Evolutionary conservation across 208 protist species (phyloP).

Genomic region (Leishmania lainsoni): DNA sequence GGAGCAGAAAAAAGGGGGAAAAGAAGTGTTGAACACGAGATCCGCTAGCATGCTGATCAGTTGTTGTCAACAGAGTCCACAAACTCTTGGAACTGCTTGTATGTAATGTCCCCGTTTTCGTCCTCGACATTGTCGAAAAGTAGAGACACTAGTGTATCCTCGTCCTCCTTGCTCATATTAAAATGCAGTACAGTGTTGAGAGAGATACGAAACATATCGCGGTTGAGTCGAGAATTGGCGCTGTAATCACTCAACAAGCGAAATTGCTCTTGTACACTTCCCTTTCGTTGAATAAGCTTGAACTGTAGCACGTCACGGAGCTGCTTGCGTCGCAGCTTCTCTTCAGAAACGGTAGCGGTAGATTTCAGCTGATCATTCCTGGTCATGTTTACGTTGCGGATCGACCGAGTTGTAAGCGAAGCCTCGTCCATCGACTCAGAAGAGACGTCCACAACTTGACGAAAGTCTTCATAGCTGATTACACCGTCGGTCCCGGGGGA

Average conservation of each 20-base stretch:
- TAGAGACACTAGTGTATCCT: constrained; percentile 80
- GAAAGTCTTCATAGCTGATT: constrained; percentile 83
- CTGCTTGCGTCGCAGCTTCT: constrained; percentile 46
- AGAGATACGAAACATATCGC: constrained; percentile 68
- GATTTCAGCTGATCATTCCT: constrained; percentile 50
- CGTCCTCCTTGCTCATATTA: constrained; percentile 72
- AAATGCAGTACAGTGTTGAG: constrained; percentile 86
- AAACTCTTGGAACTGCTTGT: constrained; percentile 90
- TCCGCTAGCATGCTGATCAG: not conserved
- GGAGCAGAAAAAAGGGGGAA: not conserved
- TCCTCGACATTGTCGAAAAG: constrained; percentile 87
- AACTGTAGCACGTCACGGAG: constrained; percentile 69
- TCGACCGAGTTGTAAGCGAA: constrained; percentile 54
- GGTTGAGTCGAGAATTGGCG: constrained; percentile 68
- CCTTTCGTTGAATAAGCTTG: constrained; percentile 83
- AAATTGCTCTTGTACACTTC: constrained; percentile 82
- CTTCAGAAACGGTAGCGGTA: constrained; percentile 37
- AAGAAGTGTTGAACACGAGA: not conserved
- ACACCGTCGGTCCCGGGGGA: constrained; percentile 62
- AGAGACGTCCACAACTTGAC: constrained; percentile 63
- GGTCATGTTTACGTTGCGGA: constrained; percentile 73
- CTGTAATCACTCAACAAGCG: constrained; percentile 75
- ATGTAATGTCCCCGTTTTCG: constrained; percentile 81
- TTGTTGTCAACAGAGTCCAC: constrained; percentile 42
- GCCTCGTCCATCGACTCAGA: constrained; percentile 75